Conservation (phyloP, 805 yeast genomes). For the Martiniozyma abietophila region DNA sequence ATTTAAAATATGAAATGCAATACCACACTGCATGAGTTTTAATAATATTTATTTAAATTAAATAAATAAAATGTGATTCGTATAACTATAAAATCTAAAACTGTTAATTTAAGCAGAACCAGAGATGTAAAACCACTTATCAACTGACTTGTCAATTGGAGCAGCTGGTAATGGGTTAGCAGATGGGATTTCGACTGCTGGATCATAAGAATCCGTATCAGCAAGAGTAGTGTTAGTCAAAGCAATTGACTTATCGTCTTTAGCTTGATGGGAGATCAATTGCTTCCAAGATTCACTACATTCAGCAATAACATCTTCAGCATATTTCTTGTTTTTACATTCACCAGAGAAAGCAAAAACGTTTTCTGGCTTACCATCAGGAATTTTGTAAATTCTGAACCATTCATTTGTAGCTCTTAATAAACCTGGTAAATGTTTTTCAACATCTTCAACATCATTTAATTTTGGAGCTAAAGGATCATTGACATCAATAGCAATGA, state of each 20-base stretch:
- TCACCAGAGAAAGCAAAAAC: conserved; percentile 95
- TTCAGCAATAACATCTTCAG: conserved; percentile 75
- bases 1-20: not conserved
- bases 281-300: conserved; percentile 79
- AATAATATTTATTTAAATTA: not conserved
- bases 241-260: conserved; percentile 55
- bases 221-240: conserved; percentile 69
- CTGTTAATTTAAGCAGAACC: conserved; percentile 40
- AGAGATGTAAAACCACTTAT: conserved; percentile 97
- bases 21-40: too few species aligned
- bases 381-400: conserved; percentile 97
- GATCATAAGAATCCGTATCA: conserved; percentile 44
- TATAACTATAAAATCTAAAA: not conserved
- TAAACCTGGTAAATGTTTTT: conserved; percentile 81
- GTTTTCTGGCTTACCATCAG: conserved; percentile 96
- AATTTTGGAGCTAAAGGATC: conserved; percentile 87
- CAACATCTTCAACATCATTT: conserved; percentile 87
- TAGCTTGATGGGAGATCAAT: conserved; percentile 53
- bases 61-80: not conserved
- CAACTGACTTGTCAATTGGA: conserved; percentile 92
- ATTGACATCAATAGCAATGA: conserved; percentile 76
- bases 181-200: conserved; percentile 50
- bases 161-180: conserved; percentile 73
- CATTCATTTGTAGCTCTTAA: conserved; percentile 92
- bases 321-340: conserved; percentile 79